Conservation (phyloP, 257 asterid species). For the Galeopsis tetrahit region DNA sequence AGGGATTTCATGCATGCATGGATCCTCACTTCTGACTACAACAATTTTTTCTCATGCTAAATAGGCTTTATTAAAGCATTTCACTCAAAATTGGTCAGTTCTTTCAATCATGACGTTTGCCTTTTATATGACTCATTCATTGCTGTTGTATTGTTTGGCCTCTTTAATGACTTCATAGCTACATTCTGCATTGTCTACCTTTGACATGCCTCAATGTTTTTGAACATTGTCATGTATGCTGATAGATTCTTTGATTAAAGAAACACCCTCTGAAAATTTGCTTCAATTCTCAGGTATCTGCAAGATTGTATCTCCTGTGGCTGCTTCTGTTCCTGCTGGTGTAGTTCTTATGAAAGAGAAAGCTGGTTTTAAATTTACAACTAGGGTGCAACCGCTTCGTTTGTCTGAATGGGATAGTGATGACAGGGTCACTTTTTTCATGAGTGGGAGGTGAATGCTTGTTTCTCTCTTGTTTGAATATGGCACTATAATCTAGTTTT, state of each 20-base stretch:
- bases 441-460: conserved; percentile 87
- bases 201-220: conserved; percentile 12
- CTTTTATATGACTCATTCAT: not conserved
- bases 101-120: conserved; percentile 11
- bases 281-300: conserved; percentile 72
- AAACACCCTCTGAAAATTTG: conserved; percentile 25
- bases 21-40: conserved; percentile 18
- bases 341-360: conserved; percentile 90
- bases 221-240: conserved; percentile 15
- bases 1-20: conserved; percentile 14
- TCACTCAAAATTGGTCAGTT: not conserved
- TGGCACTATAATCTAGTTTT: conserved; percentile 20
- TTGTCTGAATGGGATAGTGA: conserved; percentile 92
- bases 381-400: conserved; percentile 98
- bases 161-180: conserved; percentile 1
- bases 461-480: conserved; percentile 26
- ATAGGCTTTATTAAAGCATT: conserved; percentile 23
- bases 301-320: conserved; percentile 93
- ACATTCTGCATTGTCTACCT: conserved; percentile 5
- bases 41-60: not conserved
- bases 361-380: conserved; percentile 87
- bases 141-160: not conserved
- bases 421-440: conserved; percentile 90
- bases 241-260: conserved; percentile 30
- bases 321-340: conserved; percentile 96